Percentiles rank a stretch among this genome's conserved stretches.
Evolutionary conservation across 2,329 filamentous ascomycete species (phyloP).

Genomic region (Paraphaeosphaeria sporulosa): DNA sequence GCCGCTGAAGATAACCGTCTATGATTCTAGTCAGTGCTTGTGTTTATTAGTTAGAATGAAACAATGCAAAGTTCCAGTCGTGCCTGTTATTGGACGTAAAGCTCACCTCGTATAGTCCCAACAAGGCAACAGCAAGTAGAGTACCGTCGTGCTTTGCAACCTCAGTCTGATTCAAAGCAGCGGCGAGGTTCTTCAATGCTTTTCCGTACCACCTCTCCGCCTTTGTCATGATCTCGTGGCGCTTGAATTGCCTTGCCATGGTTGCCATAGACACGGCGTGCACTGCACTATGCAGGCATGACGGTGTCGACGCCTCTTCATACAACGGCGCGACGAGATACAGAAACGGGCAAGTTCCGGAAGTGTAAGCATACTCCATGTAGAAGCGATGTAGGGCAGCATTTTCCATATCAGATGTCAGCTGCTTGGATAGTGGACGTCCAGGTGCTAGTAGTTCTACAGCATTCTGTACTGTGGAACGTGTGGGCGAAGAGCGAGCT

Average conservation of each 20-base stretch:
- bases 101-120: slow-evolving; percentile 10
- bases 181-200: background rate
- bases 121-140: slow-evolving; percentile 3
- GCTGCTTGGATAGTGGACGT: background rate
- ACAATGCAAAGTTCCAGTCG: background rate
- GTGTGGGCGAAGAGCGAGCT: too few relatives aligned
- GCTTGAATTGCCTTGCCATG: background rate
- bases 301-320: background rate
- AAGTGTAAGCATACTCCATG: slow-evolving; percentile 11
- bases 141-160: slow-evolving; percentile 6
- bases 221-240: slow-evolving; percentile 1
- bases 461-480: too few relatives aligned
- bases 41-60: too few relatives aligned
- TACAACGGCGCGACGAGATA: slow-evolving; percentile 5
- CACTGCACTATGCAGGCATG: slow-evolving; percentile 4
- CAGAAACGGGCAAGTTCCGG: slow-evolving; percentile 15
- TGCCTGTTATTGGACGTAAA: background rate
- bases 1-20: background rate
- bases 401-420: background rate
- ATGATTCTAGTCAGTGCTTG: background rate
- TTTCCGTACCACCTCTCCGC: slow-evolving; percentile 1
- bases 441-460: background rate
- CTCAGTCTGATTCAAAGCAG: background rate
- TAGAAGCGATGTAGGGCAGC: slow-evolving; percentile 6
- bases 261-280: slow-evolving; percentile 1